Percentiles rank a stretch among this genome's conserved stretches.
phyloP scores from a whole-genome alignment of 139 green algal species.

The Ostreobium quekettii region DNA sequence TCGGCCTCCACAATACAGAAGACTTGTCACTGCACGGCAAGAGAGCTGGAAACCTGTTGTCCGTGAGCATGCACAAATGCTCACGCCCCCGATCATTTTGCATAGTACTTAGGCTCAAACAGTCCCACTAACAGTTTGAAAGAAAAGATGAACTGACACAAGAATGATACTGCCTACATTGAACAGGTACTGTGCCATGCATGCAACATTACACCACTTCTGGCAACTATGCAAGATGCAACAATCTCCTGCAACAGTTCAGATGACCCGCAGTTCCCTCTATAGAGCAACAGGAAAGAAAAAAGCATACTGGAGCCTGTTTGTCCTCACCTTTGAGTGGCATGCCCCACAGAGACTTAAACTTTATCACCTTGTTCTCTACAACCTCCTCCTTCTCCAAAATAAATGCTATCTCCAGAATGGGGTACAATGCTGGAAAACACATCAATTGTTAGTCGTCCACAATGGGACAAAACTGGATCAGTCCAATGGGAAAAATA shows the following conservation, averaged over 20 bases:
- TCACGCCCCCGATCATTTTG: too few relatives aligned
- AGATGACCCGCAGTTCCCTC: background rate
- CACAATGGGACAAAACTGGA: too few relatives aligned
- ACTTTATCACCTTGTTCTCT: slow-evolving; percentile 31
- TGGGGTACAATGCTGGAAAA: slow-evolving; percentile 32
- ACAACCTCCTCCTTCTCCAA: slow-evolving; percentile 27
- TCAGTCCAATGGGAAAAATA: too few relatives aligned
- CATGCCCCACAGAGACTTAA: slow-evolving; percentile 42
- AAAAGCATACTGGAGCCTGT: background rate
- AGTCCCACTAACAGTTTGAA: too few relatives aligned
- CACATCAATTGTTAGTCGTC: too few relatives aligned
- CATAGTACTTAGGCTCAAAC: too few relatives aligned
- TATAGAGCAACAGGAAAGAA: background rate
- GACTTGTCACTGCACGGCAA: too few relatives aligned
- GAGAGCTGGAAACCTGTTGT: too few relatives aligned
- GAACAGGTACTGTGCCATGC: slow-evolving; percentile 21
- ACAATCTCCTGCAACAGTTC: too few relatives aligned
- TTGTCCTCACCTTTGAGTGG: slow-evolving; percentile 33
- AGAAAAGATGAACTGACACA: background rate
- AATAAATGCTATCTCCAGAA: slow-evolving; percentile 50
- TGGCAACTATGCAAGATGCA: too few relatives aligned
- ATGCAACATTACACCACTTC: background rate
- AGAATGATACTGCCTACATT: background rate
- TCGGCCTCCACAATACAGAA: too few relatives aligned
- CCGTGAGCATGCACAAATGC: too few relatives aligned